Base-by-base conservation (phyloP, 75 land plant species). In the Sequoia sempervirens region DNA sequence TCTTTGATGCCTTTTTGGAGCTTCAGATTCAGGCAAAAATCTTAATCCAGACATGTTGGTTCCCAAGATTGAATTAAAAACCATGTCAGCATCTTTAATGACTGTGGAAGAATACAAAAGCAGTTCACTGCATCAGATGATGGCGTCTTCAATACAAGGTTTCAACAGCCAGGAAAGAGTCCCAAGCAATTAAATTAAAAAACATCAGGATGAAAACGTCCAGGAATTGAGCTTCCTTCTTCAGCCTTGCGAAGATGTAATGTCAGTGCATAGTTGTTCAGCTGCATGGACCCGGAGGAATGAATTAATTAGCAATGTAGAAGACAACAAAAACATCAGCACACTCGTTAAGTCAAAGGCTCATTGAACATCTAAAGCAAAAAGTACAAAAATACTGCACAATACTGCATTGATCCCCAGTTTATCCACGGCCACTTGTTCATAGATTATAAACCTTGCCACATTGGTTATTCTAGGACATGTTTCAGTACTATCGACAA, bases 151-250 rank as follows among this genome's bases (percentile, higher is more conserved):
- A 43, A 26, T 18, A 11, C 1, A 10, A 78, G 46, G 17, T 45
- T 37, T n/a, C 23, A 30, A 53, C 43, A 52, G 40, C 68, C 82
- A 28, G 8, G 1, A 80, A 54, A 81, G 43, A 32, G 34, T 18
- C 68, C 28, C 37, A 2, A 34, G 26, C 37, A 18, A 34, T 53
- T 13, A 28, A 14, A 20, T n/a, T 85, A 96, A 79, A 96, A 94
- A 9, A 94, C 88, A 86, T 96, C 98, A 11, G 97, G 98, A 75
- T 96, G 88, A 80, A 90, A 94, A 37, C 93, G 92, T 23, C 96
- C 96, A 4, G 96, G 93, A 13, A 94, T 90, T n/a, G 97, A 90
- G 81, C 81, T 93, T 82, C 89, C 86, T 75, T 96, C 95, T 88
- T 93, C 95, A 20, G 98, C 95, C 73, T 91, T 89, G 46, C 91